A percentile compares a stretch with the other conserved stretches of the same genome.
phyloP scores from a whole-genome alignment of 176 grass and related monocot species.

The Puya raimondii region DNA sequence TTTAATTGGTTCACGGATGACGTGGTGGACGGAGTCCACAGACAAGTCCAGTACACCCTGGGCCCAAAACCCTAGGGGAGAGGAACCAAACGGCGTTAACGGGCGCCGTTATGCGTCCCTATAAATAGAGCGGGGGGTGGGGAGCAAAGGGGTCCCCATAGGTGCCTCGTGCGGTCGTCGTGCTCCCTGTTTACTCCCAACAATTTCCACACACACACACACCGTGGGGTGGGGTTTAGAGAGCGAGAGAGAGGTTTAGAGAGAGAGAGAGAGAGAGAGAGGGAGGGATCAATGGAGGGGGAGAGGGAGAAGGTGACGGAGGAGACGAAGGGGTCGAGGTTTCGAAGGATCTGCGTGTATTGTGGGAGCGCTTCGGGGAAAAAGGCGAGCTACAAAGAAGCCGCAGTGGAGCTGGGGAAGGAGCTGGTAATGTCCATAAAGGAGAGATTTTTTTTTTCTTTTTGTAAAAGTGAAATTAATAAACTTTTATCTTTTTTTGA shows the following conservation, averaged over 20 bases:
- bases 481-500: background rate
- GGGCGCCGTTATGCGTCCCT: background rate
- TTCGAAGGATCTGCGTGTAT: slow-evolving; percentile 89
- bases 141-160: background rate
- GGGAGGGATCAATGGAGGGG: slow-evolving; percentile 24
- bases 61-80: slow-evolving; percentile 1
- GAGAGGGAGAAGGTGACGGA: slow-evolving; percentile 14
- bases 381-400: slow-evolving; percentile 74
- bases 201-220: no score
- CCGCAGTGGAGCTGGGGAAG: slow-evolving; percentile 71
- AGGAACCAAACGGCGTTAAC: background rate
- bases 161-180: background rate
- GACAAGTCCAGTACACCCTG: background rate
- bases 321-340: slow-evolving; percentile 47
- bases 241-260: no score
- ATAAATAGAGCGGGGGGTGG: background rate
- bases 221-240: no score
- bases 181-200: background rate
- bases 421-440: slow-evolving; percentile 48
- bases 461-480: no score
- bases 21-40: no score
- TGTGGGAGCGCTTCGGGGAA: slow-evolving; percentile 80
- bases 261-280: background rate
- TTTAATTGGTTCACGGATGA: no score
- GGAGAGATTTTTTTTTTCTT: slow-evolving; percentile 10